Evolutionary conservation across 441 rosid genomes (phyloP).

Genomic region (Dalechampia spathulata): DNA sequence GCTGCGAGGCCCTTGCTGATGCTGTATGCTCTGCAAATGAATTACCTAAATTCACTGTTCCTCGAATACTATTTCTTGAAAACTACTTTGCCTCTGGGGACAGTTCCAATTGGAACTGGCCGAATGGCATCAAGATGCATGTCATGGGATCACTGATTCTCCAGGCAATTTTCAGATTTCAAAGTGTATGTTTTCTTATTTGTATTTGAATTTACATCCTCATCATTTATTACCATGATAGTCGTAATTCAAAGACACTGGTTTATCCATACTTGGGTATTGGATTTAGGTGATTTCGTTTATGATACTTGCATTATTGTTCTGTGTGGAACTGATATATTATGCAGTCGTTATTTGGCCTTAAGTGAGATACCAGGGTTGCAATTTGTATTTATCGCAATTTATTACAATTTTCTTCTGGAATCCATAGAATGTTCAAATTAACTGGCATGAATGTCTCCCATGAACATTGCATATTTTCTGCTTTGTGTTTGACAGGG

Average conservation of each 20-base stretch:
- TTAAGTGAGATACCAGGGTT: no score
- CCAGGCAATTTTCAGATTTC: constrained; percentile 69
- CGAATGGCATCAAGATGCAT: constrained; percentile 61
- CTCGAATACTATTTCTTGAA: constrained; percentile 72
- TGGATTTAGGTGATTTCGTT: background rate
- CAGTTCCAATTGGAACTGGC: constrained; percentile 68
- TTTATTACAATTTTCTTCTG: background rate
- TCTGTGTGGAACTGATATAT: background rate
- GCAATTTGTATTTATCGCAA: background rate
- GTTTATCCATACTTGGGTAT: background rate
- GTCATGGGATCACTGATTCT: constrained; percentile 82
- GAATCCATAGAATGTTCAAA: background rate
- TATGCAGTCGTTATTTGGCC: no score
- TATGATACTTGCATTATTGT: background rate
- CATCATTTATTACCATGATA: background rate
- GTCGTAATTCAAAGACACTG: no score
- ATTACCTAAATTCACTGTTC: constrained; percentile 47
- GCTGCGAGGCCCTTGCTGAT: constrained; percentile 70
- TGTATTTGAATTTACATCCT: constrained; percentile 2
- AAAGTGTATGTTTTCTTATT: constrained; percentile 44
- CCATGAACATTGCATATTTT: background rate
- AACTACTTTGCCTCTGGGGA: constrained; percentile 51
- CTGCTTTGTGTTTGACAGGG: constrained; percentile 41
- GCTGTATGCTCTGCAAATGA: constrained; percentile 56
- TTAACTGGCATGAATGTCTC: background rate